A percentile compares a stretch with the other conserved stretches of the same genome.
Conservation (phyloP, 116 monocot species). For the Zostera marina region DNA sequence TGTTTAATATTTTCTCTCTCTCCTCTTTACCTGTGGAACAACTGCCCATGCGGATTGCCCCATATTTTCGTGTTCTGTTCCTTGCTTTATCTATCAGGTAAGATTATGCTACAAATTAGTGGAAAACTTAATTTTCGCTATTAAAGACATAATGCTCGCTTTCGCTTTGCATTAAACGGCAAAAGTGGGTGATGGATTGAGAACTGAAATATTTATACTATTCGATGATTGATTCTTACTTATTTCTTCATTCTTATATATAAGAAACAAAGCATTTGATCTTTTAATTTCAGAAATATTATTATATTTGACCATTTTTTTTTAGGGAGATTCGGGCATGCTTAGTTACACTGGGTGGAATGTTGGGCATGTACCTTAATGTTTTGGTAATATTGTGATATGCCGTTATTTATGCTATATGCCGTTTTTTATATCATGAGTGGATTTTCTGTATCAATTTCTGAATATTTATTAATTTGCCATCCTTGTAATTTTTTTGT, state of each 20-base stretch:
- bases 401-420: neutral
- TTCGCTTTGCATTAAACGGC: no score
- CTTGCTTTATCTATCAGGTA: constrained; percentile 65
- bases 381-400: constrained; percentile 55
- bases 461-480: neutral
- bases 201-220: no score
- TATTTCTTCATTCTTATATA: no score
- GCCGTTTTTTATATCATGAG: neutral
- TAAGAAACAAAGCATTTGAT: neutral
- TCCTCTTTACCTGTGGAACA: constrained; percentile 31
- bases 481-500: neutral
- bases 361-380: constrained; percentile 70
- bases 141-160: no score
- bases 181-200: no score
- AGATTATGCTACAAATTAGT: neutral
- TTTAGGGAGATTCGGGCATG: constrained; percentile 65
- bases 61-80: constrained; percentile 73
- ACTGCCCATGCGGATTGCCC: constrained; percentile 66
- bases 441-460: neutral
- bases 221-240: no score
- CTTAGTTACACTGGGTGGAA: constrained; percentile 67
- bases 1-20: constrained; percentile 37
- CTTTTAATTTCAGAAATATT: neutral
- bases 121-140: no score
- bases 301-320: constrained; percentile 5